A percentile compares a stretch with the other conserved stretches of the same genome.
These are phyloP conservation scores for Stagonosporopsis vannaccii DNA, from an alignment of 2,329 filamentous ascomycete genomes.

Conservation along the genomic window DNA sequence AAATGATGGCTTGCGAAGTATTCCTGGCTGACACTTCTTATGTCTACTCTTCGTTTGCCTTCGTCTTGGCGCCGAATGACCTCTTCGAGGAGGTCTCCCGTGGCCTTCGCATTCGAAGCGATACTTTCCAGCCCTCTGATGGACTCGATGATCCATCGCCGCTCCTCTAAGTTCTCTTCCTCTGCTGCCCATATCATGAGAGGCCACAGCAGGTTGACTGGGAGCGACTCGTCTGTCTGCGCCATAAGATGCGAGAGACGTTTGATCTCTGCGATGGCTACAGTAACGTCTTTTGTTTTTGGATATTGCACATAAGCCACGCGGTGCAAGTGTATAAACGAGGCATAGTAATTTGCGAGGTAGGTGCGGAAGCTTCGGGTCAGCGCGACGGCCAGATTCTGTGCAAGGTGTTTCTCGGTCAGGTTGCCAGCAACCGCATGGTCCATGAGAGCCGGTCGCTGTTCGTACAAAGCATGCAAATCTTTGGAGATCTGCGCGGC, in stretches of 20 bases:
- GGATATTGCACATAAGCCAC: conserved; percentile 64
- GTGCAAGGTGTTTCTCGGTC: conserved; percentile 57
- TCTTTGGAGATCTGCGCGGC: conserved; percentile 61
- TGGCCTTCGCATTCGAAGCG: conserved; percentile 51
- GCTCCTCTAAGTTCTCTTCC: conserved; percentile 58
- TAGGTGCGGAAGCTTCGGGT: conserved; percentile 64
- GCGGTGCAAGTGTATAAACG: conserved; percentile 63
- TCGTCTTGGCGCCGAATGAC: conserved; percentile 50
- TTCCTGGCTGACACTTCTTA: conserved; percentile 50
- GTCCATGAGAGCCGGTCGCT: conserved; percentile 63
- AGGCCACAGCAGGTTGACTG: conserved; percentile 66
- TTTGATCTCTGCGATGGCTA: conserved; percentile 60
- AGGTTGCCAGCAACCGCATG: conserved; percentile 62
- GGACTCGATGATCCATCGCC: conserved; percentile 60
- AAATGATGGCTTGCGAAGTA: conserved; percentile 61
- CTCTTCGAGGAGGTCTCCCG: conserved; percentile 51
- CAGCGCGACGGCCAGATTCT: conserved; percentile 58
- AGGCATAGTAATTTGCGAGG: conserved; percentile 64
- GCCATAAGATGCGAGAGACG: conserved; percentile 57
- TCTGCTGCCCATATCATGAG: conserved; percentile 64
- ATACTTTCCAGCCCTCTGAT: conserved; percentile 53
- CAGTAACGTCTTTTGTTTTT: conserved; percentile 58
- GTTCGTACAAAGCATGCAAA: conserved; percentile 59
- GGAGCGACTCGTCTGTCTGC: conserved; percentile 56
- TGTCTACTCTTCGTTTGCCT: conserved; percentile 47